Conservation (phyloP, 305 asterid genomes). For the Fraxinus platypoda region DNA sequence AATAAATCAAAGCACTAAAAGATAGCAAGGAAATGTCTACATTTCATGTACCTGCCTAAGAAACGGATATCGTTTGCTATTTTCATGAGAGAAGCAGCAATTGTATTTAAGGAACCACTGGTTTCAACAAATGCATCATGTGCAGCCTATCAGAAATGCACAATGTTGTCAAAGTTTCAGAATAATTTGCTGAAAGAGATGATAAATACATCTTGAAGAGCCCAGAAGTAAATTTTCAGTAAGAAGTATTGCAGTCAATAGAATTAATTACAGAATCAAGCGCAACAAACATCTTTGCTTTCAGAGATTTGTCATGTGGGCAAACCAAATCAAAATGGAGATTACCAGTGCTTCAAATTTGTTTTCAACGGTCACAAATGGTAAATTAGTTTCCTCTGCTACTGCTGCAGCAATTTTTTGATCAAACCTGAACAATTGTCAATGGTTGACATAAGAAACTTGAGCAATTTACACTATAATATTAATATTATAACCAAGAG, state of each 20-base stretch:
- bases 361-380: conserved; percentile 96
- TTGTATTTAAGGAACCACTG: conserved; percentile 84
- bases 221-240: conserved; percentile 9
- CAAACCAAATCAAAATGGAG: conserved; percentile 23
- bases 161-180: neutral
- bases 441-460: neutral
- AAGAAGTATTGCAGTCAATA: neutral
- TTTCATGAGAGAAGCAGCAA: conserved; percentile 89
- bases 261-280: conserved; percentile 4
- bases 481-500: neutral
- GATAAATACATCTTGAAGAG: neutral
- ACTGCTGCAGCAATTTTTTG: conserved; percentile 89
- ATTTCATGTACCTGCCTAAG: conserved; percentile 74
- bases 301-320: conserved; percentile 1
- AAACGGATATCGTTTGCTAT: conserved; percentile 89
- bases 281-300: conserved; percentile 20
- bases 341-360: conserved; percentile 93
- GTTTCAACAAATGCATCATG: conserved; percentile 95
- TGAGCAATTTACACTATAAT: neutral
- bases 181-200: neutral
- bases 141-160: conserved; percentile 63
- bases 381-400: conserved; percentile 87
- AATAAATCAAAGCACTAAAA: conserved; percentile 4
- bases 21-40: conserved; percentile 3
- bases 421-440: conserved; percentile 58